These are phyloP conservation scores for Coprinopsis sp. DNA, from an alignment of 768 basidiomycete species.

Conservation along the genomic window DNA sequence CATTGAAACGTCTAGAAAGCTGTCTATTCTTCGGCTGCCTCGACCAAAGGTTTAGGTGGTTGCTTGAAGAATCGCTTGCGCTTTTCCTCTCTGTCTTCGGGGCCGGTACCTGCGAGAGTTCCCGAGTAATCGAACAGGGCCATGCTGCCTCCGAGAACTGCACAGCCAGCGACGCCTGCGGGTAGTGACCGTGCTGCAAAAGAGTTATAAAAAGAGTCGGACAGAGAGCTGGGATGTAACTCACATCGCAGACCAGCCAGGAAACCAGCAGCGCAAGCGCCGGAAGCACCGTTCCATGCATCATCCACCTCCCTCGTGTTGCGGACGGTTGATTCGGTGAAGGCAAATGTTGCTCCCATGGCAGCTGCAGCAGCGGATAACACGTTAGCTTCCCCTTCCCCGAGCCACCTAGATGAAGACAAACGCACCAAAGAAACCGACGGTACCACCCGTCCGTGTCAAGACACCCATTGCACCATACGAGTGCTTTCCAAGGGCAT, in stretches of 20 bases:
- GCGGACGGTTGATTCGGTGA: constrained; percentile 75
- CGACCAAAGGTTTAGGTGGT: constrained; percentile 37
- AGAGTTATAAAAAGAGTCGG: constrained; percentile 11
- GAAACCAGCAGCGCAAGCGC: constrained; percentile 92
- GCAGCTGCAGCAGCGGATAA: constrained; percentile 51
- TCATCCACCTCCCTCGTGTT: constrained; percentile 80
- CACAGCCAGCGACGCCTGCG: constrained; percentile 74
- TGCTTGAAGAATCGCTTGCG: constrained; percentile 84
- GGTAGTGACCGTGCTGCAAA: constrained; percentile 76
- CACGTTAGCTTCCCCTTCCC: constrained; percentile 1
- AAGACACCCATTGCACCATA: constrained; percentile 82
- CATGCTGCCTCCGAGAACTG: constrained; percentile 69
- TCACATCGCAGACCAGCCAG: constrained; percentile 80
- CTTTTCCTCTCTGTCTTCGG: constrained; percentile 54
- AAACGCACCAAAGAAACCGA: constrained; percentile 83
- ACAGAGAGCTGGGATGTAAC: constrained; percentile 17
- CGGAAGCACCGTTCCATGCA: constrained; percentile 75
- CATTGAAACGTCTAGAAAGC: neutral
- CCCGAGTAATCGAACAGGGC: constrained; percentile 82
- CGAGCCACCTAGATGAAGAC: neutral
- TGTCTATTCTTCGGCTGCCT: constrained; percentile 24
- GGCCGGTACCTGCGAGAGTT: constrained; percentile 47
- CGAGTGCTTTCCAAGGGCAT: constrained; percentile 72
- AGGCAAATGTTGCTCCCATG: constrained; percentile 83
- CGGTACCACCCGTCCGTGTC: constrained; percentile 83